phyloP scores from a whole-genome alignment of 2,329 filamentous ascomycete species.

The Penicillium oxalicum region DNA sequence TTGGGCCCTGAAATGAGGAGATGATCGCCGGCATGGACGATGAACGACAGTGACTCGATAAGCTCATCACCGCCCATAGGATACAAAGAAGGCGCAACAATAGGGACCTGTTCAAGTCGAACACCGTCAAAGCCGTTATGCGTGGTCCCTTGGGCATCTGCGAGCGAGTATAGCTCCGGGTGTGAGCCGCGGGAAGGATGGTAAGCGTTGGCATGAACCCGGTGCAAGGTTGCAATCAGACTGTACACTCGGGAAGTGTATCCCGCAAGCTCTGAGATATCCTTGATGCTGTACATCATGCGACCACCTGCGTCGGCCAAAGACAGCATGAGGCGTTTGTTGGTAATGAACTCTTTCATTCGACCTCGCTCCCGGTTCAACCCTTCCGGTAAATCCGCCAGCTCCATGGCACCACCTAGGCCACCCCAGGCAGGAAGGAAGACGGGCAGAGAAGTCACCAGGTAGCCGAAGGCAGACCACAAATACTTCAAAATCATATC shows the following conservation, averaged over 20 bases:
- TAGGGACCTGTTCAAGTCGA: slow-evolving; percentile 82
- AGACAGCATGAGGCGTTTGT: slow-evolving; percentile 96
- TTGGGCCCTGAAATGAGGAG: slow-evolving; percentile 92
- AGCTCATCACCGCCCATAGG: slow-evolving; percentile 89
- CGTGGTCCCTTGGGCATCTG: slow-evolving; percentile 86
- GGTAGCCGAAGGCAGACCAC: slow-evolving; percentile 96
- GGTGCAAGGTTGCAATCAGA: slow-evolving; percentile 86
- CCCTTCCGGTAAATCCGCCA: slow-evolving; percentile 39
- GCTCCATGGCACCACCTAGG: slow-evolving; percentile 65
- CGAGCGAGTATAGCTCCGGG: slow-evolving; percentile 78
- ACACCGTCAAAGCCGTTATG: slow-evolving; percentile 95
- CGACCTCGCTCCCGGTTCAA: slow-evolving; percentile 64
- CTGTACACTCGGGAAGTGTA: slow-evolving; percentile 96
- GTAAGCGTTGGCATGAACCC: slow-evolving; percentile 88
- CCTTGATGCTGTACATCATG: slow-evolving; percentile 99
- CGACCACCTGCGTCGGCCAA: slow-evolving; percentile 90
- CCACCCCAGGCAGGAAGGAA: slow-evolving; percentile 95
- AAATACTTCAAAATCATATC: slow-evolving; percentile 98
- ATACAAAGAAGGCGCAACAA: slow-evolving; percentile 83
- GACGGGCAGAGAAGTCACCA: slow-evolving; percentile 85
- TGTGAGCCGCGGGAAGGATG: slow-evolving; percentile 59
- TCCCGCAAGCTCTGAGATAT: slow-evolving; percentile 88
- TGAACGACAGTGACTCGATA: slow-evolving; percentile 79
- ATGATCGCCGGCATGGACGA: slow-evolving; percentile 86
- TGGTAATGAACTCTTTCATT: slow-evolving; percentile 99